These are phyloP conservation scores for Leccinum incarnatum DNA, from an alignment of 768 basidiomycete species.

Conservation along the genomic window DNA sequence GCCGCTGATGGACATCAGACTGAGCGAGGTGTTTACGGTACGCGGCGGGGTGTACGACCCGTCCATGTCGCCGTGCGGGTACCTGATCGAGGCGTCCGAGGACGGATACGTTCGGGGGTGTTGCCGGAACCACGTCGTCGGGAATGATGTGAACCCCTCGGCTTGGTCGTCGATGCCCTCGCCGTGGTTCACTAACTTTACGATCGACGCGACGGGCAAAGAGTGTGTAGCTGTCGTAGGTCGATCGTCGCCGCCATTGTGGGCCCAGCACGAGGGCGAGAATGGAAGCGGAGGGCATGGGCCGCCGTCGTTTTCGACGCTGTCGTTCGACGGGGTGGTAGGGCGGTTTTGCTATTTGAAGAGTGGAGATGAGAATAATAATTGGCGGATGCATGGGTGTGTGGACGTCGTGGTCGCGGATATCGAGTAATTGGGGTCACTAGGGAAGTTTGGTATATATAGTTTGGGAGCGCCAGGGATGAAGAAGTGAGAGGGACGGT, in stretches of 20 bases:
- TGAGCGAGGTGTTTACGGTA: conserved; percentile 1
- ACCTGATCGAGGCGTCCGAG: conserved; percentile 1
- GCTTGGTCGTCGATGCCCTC: background rate
- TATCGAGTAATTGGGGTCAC: background rate
- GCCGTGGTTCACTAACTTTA: background rate
- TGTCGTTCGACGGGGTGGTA: background rate
- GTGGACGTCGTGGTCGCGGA: background rate
- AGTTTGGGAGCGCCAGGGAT: too few relatives aligned
- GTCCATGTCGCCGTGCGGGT: background rate
- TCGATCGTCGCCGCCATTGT: background rate
- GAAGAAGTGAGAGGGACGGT: too few relatives aligned
- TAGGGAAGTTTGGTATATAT: too few relatives aligned
- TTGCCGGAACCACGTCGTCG: background rate
- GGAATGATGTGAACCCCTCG: background rate
- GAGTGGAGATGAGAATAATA: background rate
- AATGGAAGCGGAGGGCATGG: background rate
- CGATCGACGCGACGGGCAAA: background rate
- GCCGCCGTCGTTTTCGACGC: background rate
- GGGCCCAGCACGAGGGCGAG: background rate
- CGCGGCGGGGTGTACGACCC: background rate
- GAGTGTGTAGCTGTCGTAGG: background rate
- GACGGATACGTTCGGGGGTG: conserved; percentile 7
- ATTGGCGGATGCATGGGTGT: background rate
- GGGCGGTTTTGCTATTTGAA: background rate
- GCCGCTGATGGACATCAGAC: background rate